Evolutionary conservation across 306 rosid species (phyloP).

Genomic region (Cyamopsis tetragonoloba): DNA sequence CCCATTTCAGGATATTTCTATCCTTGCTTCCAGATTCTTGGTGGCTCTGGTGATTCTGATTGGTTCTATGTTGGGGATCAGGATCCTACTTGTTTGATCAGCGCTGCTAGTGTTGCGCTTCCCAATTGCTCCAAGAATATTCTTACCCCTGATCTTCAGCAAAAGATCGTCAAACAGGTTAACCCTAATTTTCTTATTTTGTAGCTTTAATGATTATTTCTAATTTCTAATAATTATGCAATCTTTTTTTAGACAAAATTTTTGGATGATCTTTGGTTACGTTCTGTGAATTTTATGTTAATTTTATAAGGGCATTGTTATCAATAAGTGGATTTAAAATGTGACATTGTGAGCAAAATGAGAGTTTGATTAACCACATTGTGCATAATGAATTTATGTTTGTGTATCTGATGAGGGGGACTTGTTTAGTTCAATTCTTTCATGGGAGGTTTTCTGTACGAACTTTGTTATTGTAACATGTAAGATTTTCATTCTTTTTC

Average conservation of each 20-base stretch:
- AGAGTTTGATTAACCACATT: not conserved
- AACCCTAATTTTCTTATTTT: not conserved
- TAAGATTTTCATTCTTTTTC: not conserved
- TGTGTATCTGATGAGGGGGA: not conserved
- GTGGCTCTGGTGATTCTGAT: constrained; percentile 60
- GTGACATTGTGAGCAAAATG: constrained; percentile 1
- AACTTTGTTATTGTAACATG: not conserved
- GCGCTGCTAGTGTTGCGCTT: constrained; percentile 27
- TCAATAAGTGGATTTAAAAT: not conserved
- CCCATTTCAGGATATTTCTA: constrained; percentile 72
- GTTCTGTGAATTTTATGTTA: not conserved
- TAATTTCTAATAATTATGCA: not conserved
- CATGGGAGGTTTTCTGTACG: not conserved
- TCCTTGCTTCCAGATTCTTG: constrained; percentile 71
- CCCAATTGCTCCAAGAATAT: constrained; percentile 53
- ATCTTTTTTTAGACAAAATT: not conserved
- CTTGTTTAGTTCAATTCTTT: not conserved
- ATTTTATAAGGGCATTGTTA: not conserved
- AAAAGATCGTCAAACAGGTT: constrained; percentile 90
- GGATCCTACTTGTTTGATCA: constrained; percentile 56
- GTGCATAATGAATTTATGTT: not conserved
- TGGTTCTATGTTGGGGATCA: constrained; percentile 78
- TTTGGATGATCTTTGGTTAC: not conserved
- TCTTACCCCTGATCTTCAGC: constrained; percentile 66
- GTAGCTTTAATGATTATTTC: not conserved